Evolutionary conservation across 495 filamentous ascomycete species (phyloP).

Genomic region (Penicillium lividum): DNA sequence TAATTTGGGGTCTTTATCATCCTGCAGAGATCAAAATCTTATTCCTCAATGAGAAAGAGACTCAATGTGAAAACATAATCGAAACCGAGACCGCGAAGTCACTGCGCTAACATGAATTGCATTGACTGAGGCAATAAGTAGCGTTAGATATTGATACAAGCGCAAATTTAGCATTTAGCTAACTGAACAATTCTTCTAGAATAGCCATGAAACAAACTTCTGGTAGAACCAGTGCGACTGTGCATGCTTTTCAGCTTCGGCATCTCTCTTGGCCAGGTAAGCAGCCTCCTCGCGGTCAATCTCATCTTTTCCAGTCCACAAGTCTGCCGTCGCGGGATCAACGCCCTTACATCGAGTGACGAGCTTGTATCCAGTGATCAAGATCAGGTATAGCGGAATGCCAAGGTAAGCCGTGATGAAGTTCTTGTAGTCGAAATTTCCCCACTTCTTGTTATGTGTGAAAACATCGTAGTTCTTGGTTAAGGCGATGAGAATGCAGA

Average conservation of each 20-base stretch:
- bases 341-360: slow-evolving; percentile 53
- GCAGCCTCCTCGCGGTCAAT: slow-evolving; percentile 75
- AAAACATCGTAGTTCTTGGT: slow-evolving; percentile 83
- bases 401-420: slow-evolving; percentile 84
- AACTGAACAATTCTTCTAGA: slow-evolving; percentile 36
- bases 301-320: slow-evolving; percentile 69
- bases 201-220: slow-evolving; percentile 66
- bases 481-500: slow-evolving; percentile 70
- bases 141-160: neutral
- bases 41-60: too few relatives aligned
- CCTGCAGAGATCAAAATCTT: too few relatives aligned
- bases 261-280: slow-evolving; percentile 59
- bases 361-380: slow-evolving; percentile 73
- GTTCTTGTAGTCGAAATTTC: slow-evolving; percentile 65
- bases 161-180: too few relatives aligned
- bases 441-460: slow-evolving; percentile 47
- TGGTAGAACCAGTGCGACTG: slow-evolving; percentile 58
- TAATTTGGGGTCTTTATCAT: too few relatives aligned
- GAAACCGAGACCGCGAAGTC: too few relatives aligned
- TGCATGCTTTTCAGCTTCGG: slow-evolving; percentile 39
- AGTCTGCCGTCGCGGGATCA: slow-evolving; percentile 60
- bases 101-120: too few relatives aligned
- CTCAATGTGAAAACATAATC: too few relatives aligned
- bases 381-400: slow-evolving; percentile 73
- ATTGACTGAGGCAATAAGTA: too few relatives aligned